phyloP scores from a whole-genome alignment of 2,329 filamentous ascomycete species.

The Epichloe sylvatica region DNA sequence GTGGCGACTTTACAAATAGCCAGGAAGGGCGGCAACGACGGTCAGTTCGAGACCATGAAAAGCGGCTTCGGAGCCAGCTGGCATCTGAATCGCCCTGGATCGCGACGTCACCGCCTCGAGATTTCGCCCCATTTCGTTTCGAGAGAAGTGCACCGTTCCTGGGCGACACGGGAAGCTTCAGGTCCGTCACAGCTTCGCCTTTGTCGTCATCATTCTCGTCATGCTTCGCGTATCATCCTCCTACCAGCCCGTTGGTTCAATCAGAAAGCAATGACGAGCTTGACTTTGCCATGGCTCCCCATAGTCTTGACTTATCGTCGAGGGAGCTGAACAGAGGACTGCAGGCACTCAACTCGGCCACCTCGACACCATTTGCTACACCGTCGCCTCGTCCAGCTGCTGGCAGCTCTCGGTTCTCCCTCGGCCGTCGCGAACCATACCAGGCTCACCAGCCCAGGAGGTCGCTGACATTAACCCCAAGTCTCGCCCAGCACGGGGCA shows the following conservation, averaged over 20 bases:
- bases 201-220: constrained; percentile 60
- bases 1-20: constrained; percentile 47
- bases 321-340: constrained; percentile 36
- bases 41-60: background rate
- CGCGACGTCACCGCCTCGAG: constrained; percentile 41
- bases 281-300: constrained; percentile 41
- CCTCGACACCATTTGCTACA: constrained; percentile 29
- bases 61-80: background rate
- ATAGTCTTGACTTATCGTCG: constrained; percentile 34
- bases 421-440: constrained; percentile 49
- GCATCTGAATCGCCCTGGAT: constrained; percentile 27
- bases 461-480: constrained; percentile 51
- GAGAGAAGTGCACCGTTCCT: constrained; percentile 20
- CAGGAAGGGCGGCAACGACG: constrained; percentile 10
- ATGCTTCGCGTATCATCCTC: constrained; percentile 72
- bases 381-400: constrained; percentile 22
- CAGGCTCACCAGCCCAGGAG: constrained; percentile 68
- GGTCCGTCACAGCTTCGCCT: constrained; percentile 38
- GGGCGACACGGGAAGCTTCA: constrained; percentile 23
- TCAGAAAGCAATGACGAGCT: constrained; percentile 70
- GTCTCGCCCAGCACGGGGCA: constrained; percentile 21
- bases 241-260: constrained; percentile 84
- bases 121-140: constrained; percentile 33
- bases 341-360: constrained; percentile 58
- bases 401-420: constrained; percentile 16